Conservation (phyloP, 225 moss, liverwort and hornwort genomes). For the Pseudisothecium myosuroides region DNA sequence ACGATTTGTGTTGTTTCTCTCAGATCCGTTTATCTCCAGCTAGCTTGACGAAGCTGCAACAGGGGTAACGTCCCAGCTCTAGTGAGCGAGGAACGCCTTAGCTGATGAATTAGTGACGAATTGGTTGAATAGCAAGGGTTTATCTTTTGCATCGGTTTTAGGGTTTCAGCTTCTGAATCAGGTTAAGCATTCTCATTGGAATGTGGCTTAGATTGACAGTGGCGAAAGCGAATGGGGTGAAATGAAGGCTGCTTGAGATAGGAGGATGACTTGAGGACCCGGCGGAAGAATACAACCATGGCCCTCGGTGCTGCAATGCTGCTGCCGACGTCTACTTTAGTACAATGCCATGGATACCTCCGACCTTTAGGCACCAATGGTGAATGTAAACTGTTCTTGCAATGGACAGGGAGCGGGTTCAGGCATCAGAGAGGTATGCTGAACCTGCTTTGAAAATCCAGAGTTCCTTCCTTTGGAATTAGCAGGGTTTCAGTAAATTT, state of each 20-base stretch:
- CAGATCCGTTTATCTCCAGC: not conserved
- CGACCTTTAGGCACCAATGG: not conserved
- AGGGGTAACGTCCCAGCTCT: not conserved
- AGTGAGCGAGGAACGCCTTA: not conserved
- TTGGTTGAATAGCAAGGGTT: not conserved
- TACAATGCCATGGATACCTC: conserved; percentile 3
- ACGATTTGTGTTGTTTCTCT: not conserved
- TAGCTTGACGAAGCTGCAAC: not conserved
- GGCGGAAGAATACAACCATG: conserved; percentile 4
- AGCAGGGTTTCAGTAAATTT: not conserved
- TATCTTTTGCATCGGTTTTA: not conserved
- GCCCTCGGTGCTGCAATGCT: conserved; percentile 5
- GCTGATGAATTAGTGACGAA: not conserved
- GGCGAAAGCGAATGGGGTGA: not conserved
- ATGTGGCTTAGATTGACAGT: not conserved
- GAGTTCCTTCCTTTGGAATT: not conserved
- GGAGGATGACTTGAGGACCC: not conserved
- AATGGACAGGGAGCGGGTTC: conserved; percentile 2
- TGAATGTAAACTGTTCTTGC: not conserved
- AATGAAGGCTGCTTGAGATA: not conserved
- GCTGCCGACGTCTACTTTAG: conserved; percentile 5
- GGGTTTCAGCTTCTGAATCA: conserved; percentile 1
- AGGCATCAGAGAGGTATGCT: conserved; percentile 7
- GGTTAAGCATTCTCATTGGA: not conserved
- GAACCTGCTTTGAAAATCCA: not conserved